A percentile compares a stretch with the other conserved stretches of the same genome.
Conservation (phyloP, 129 eudicot species). For the Gnaphalium uliginosum region DNA sequence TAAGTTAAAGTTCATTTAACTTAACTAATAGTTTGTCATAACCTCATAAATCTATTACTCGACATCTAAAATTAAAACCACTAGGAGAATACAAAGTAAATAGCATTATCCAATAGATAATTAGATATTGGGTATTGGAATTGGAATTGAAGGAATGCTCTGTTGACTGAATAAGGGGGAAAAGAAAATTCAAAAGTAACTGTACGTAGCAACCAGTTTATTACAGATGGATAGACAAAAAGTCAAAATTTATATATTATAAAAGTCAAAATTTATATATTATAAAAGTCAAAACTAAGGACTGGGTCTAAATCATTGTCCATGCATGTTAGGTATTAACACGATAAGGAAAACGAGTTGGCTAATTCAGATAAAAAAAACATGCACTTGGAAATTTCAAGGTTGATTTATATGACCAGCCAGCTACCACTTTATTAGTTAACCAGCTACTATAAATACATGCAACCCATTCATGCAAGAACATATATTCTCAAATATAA, state of each 20-base stretch:
- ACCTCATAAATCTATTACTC: no score
- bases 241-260: neutral
- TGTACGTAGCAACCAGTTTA: neutral
- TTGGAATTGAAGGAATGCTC: neutral
- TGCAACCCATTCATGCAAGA: conserved; percentile 13
- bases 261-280: neutral
- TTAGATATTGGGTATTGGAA: no score
- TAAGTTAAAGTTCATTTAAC: no score
- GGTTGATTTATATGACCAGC: conserved; percentile 19
- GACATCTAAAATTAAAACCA: no score
- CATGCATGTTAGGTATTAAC: conserved; percentile 20
- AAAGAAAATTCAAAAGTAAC: neutral
- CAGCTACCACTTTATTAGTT: neutral
- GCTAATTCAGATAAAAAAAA: neutral
- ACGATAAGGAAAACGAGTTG: conserved; percentile 16
- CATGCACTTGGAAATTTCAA: conserved; percentile 5
- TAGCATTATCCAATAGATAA: no score
- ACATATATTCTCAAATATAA: neutral
- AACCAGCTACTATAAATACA: conserved; percentile 15
- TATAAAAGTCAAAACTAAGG: neutral
- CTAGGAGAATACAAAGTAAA: no score
- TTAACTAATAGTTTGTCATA: no score
- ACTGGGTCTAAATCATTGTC: conserved; percentile 11
- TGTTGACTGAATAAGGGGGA: neutral
- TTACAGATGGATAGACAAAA: neutral